phyloP scores from a whole-genome alignment of 495 filamentous ascomycete species.

The Neurospora sp. region DNA sequence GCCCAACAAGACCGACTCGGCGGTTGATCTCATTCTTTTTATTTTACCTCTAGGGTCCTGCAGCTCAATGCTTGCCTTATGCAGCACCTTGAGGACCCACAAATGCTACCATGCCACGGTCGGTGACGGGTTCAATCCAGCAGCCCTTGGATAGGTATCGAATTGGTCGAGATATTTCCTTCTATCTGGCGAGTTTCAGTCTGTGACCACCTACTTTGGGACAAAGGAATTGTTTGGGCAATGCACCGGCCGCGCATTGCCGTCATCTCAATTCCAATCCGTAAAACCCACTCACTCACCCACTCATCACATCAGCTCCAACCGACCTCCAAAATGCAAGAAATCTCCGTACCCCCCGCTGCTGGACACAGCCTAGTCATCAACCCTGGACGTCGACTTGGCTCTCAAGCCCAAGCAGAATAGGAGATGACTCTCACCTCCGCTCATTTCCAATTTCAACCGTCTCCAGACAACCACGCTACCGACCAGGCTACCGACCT shows the following conservation, averaged over 20 bases:
- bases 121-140: background rate
- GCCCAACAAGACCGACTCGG: background rate
- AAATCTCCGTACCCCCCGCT: background rate
- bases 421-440: background rate
- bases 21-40: background rate
- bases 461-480: background rate
- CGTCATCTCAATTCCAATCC: background rate
- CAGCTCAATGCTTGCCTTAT: background rate
- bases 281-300: background rate
- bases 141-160: background rate
- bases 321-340: background rate
- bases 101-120: background rate
- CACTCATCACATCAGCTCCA: background rate
- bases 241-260: background rate
- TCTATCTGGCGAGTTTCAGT: background rate
- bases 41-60: background rate
- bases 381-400: background rate
- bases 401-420: background rate
- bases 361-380: background rate
- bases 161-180: background rate
- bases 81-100: background rate
- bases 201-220: background rate
- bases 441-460: background rate
- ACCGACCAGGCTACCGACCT: background rate
- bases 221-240: background rate